Conservation (phyloP, 2,329 filamentous ascomycete genomes). For the Penicillium fuscoglaucum region DNA sequence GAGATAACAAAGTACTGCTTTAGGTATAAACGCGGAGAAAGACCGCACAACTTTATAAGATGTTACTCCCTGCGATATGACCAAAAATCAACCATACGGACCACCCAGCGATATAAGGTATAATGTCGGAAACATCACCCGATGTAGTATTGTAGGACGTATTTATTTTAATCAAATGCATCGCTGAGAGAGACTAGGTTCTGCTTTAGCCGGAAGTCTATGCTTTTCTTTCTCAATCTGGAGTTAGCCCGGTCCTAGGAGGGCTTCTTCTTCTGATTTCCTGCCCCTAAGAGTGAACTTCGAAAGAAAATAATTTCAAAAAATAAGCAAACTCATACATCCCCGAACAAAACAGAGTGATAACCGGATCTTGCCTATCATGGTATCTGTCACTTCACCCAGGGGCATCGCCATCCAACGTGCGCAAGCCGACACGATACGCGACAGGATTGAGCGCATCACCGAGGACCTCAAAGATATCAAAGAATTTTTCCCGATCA, state of each 20-base stretch:
- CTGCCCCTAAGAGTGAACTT: no score
- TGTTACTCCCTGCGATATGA: background rate
- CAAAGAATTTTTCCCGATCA: background rate
- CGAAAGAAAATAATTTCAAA: no score
- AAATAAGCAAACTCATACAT: no score
- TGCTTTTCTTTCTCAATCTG: background rate
- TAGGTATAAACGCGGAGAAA: conserved; percentile 22
- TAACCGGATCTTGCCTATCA: background rate
- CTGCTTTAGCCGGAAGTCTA: background rate
- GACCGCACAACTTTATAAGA: background rate
- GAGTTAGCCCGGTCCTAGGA: background rate
- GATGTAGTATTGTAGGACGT: background rate
- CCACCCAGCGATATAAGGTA: conserved; percentile 4
- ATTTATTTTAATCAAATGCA: background rate
- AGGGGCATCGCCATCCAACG: background rate
- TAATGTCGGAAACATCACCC: background rate
- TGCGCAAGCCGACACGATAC: background rate
- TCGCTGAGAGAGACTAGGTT: background rate
- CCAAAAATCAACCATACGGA: conserved; percentile 8
- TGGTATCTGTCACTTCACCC: background rate
- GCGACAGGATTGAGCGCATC: background rate
- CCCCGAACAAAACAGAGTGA: no score
- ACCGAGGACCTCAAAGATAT: background rate
- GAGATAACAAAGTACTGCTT: conserved; percentile 14
- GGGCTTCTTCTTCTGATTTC: background rate